Evolutionary conservation across 2,329 filamentous ascomycete genomes (phyloP), one percentile per base, ranked within the genome.

Genomic region (Colletotrichum kahawae): DNA sequence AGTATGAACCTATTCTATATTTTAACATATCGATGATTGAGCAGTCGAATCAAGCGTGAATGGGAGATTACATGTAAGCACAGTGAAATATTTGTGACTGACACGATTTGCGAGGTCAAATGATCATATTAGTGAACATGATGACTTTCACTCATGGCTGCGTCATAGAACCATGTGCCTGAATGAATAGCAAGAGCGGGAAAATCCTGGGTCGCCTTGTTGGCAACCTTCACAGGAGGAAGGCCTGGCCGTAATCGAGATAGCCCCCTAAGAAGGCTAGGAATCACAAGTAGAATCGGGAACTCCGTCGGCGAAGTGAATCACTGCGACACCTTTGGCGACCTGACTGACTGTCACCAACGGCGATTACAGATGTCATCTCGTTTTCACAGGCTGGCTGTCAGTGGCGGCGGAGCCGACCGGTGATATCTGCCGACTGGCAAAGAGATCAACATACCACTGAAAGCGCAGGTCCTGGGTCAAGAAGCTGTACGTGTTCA

Each of bases 101-200:
- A 4, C 24, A 24, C 24, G 24, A 24, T 24, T 24, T 21, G 21
- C 21, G 21, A 21, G 21, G 2, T 21, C 21, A 21, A 21, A 21
- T 21, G 21, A 21, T 21, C 21, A 21, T 21, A 21, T 21, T 21
- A 21, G 9, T 21, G 3, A 21, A 7, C 0, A 48, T 12, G n/a
- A 4, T 48, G 43, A 0, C 13, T 0, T 48, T n/a, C 18, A 48
- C n/a, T 21, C 10, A 21, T 4, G 6, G n/a, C 31, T 21, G 3
- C n/a, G 43, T 5, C 10, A 48, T 13, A 48, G 10, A 48, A 48
- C 10, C 18, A 3, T 18, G 16, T 1, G 4, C 18, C 8, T 43
- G 9, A 10, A n/a, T 6, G 3, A n/a, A n/a, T 43, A 5, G 38
- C 4, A n/a, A n/a, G 1, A 10, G 31, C 8, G 18, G 10, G 18